These are phyloP conservation scores for Sarcomyxa edulis DNA, from an alignment of 768 basidiomycete species.

Conservation along the genomic window DNA sequence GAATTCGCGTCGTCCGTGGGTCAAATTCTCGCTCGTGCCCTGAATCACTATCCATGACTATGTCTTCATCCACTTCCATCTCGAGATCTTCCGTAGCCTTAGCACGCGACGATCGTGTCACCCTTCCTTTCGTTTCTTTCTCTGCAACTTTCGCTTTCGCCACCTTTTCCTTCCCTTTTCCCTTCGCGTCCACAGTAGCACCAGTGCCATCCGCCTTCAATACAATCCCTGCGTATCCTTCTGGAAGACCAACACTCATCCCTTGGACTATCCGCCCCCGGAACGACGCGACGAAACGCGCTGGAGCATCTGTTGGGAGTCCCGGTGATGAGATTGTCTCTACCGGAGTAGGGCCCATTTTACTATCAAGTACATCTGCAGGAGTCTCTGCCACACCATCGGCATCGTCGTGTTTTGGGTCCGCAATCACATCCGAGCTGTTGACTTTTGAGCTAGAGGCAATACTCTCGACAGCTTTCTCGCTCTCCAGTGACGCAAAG, in stretches of 20 bases:
- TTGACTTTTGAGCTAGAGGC: too few relatives aligned
- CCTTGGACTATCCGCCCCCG: constrained; percentile 75
- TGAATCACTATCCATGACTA: constrained; percentile 16
- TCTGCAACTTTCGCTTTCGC: constrained; percentile 7
- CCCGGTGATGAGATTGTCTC: constrained; percentile 6
- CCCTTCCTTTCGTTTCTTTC: constrained; percentile 15
- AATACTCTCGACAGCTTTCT: neutral
- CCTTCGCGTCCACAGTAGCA: constrained; percentile 5
- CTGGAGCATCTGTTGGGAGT: constrained; percentile 21
- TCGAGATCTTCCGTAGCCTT: constrained; percentile 20
- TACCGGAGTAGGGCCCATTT: too few relatives aligned
- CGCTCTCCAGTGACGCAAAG: constrained; percentile 1
- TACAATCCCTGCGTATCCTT: constrained; percentile 65
- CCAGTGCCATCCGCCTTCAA: constrained; percentile 29
- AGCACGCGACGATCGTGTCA: constrained; percentile 21
- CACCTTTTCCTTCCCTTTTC: constrained; percentile 2
- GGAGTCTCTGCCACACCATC: constrained; percentile 1
- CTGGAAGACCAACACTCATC: constrained; percentile 51
- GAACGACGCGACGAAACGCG: constrained; percentile 59
- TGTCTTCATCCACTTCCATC: constrained; percentile 23
- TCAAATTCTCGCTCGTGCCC: constrained; percentile 21
- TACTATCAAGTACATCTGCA: neutral
- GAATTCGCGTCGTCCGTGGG: constrained; percentile 21
- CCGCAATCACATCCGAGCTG: neutral
- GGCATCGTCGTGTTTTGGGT: neutral